phyloP scores from a whole-genome alignment of 2,329 filamentous ascomycete species.

The Ceratocystis destructans region DNA sequence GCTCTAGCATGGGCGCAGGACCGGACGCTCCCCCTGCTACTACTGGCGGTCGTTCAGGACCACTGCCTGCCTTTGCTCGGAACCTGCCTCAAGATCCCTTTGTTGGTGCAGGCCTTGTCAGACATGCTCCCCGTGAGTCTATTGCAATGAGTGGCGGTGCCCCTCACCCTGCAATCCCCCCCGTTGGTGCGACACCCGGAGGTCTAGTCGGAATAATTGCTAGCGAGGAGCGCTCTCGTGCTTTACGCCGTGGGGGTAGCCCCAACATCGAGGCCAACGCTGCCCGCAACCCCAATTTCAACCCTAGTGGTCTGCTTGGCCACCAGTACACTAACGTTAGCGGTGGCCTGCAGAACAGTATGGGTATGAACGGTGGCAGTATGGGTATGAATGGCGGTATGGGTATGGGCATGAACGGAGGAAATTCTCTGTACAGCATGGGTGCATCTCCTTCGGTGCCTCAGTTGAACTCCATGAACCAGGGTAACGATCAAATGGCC shows the following conservation, averaged over 20 bases:
- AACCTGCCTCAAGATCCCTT: slow-evolving; percentile 77
- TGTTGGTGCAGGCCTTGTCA: slow-evolving; percentile 62
- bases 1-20: slow-evolving; percentile 33
- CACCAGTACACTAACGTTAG: slow-evolving; percentile 35
- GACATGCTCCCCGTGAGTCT: slow-evolving; percentile 58
- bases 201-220: slow-evolving; percentile 82
- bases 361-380: slow-evolving; percentile 21
- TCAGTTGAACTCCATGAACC: slow-evolving; percentile 22
- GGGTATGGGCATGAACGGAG: slow-evolving; percentile 15
- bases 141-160: slow-evolving; percentile 51
- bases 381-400: slow-evolving; percentile 21
- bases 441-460: slow-evolving; percentile 22
- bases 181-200: slow-evolving; percentile 36
- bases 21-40: slow-evolving; percentile 20
- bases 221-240: slow-evolving; percentile 64
- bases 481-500: slow-evolving; percentile 19
- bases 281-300: slow-evolving; percentile 23
- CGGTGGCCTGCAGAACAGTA: slow-evolving; percentile 26
- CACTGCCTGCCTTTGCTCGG: slow-evolving; percentile 68
- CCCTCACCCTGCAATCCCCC: slow-evolving; percentile 30
- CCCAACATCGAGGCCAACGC: slow-evolving; percentile 47
- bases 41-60: slow-evolving; percentile 25
- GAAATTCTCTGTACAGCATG: slow-evolving; percentile 19
- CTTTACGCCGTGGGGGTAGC: slow-evolving; percentile 58
- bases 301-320: slow-evolving; percentile 27